These are phyloP conservation scores for Sugiyamaella floridensis DNA, from an alignment of 805 yeast species.

Conservation along the genomic window DNA sequence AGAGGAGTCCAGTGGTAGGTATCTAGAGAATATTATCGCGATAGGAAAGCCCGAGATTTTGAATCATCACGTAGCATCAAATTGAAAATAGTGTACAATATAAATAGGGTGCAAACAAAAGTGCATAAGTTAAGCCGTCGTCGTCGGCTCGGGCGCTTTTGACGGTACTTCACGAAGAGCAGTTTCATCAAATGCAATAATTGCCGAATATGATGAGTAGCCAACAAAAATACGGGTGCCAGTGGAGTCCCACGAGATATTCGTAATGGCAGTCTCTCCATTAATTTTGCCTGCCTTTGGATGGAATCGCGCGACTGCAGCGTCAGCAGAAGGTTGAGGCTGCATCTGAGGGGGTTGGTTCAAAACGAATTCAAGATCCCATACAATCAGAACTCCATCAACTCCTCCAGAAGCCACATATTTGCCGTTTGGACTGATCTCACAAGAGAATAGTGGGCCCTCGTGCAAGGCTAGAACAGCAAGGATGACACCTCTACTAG, in stretches of 20 bases:
- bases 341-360: neutral
- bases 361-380: slow-evolving; percentile 17
- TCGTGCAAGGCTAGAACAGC: slow-evolving; percentile 40
- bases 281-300: neutral
- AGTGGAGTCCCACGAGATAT: slow-evolving; percentile 18
- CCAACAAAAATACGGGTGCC: slow-evolving; percentile 17
- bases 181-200: slow-evolving; percentile 3
- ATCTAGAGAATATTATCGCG: too few relatives aligned
- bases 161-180: neutral
- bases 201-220: slow-evolving; percentile 12
- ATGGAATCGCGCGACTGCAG: slow-evolving; percentile 12
- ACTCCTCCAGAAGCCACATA: slow-evolving; percentile 60
- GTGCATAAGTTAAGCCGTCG: neutral
- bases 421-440: slow-evolving; percentile 43
- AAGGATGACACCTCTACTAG: slow-evolving; percentile 29
- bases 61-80: neutral
- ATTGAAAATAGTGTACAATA: neutral
- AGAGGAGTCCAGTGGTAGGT: neutral
- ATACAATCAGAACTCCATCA: slow-evolving; percentile 44
- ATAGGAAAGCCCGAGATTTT: too few relatives aligned
- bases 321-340: neutral
- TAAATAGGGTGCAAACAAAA: neutral
- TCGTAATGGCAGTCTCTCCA: neutral
- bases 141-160: neutral
- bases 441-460: slow-evolving; percentile 42